Base-by-base conservation (phyloP, 2,329 filamentous ascomycete species). In the Cercospora canescens region DNA sequence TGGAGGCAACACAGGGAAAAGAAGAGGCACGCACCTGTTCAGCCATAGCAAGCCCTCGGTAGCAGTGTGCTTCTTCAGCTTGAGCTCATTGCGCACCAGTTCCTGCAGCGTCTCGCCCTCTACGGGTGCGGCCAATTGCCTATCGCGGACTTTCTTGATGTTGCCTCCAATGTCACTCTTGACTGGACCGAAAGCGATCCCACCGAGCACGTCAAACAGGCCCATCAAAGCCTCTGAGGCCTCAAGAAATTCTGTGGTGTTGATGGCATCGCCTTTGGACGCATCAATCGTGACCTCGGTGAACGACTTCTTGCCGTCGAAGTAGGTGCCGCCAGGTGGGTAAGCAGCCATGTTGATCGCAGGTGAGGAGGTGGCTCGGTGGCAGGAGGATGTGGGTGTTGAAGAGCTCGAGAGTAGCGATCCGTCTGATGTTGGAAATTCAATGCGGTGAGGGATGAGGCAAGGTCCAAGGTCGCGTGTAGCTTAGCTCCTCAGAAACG, bases 31-130 rank as follows among this genome's bases (percentile, higher is more conserved):
- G 67, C 85, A 96, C 92, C 94, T 91, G 72, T 90, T 86, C 68
- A 97, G 86, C 95, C 95, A 99, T 67, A 98, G 80, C 60, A 97
- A 85, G 62, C 94, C 95, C 81, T 97, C 94, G 12, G 93, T 90
- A 62, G 95, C 94, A 64, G 83, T 87, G 83, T 97, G 92, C 81
- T 95, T 94, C 85, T 94, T 94, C 69, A 88, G 86, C 84, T 93
- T 94, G 77, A 97, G 84, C 84, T 99, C 95, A 78, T 94, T 95
- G 71, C 88, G 79, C 73, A 91, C 90, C 57, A 98, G 91, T 55
- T 89, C 87, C 82, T 99, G 95, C 64, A 99, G 84, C 64, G 89
- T 96, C 74, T 87, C 84, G n/a, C 92, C 96, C 70, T 94, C 89
- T 62, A 84, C 84, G 32, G 94, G 93, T 64, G 91, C 88, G 64